Percentiles rank a stretch among this genome's conserved stretches.
phyloP scores from a whole-genome alignment of 2,329 filamentous ascomycete genomes.

The Aspergillus persii region DNA sequence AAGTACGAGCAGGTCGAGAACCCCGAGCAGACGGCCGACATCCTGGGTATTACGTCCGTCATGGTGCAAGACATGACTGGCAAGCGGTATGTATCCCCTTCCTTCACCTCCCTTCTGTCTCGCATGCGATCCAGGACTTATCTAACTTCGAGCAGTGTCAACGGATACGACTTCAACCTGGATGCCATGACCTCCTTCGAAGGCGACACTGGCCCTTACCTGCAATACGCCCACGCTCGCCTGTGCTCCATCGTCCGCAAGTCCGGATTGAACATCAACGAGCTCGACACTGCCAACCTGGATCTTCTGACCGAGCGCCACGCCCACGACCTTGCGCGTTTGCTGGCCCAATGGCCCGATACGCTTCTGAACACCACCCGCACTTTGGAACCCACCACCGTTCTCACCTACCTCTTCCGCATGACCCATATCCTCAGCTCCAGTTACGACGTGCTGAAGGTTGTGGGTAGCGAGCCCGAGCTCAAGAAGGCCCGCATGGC shows the following conservation, averaged over 20 bases:
- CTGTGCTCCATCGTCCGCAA: conserved; percentile 60
- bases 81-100: conserved; percentile 63
- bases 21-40: conserved; percentile 78
- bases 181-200: conserved; percentile 65
- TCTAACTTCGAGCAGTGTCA: conserved; percentile 50
- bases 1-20: conserved; percentile 91
- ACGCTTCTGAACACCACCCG: conserved; percentile 62
- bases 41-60: conserved; percentile 85
- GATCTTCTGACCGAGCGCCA: conserved; percentile 61
- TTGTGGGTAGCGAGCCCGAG: conserved; percentile 58
- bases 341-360: conserved; percentile 64
- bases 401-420: conserved; percentile 67
- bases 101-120: too few species aligned
- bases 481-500: conserved; percentile 60
- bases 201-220: conserved; percentile 64
- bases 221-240: conserved; percentile 63
- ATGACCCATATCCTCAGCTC: conserved; percentile 62
- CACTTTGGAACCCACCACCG: conserved; percentile 64
- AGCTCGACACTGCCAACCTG: conserved; percentile 56
- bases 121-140: conserved; percentile 42
- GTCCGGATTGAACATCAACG: conserved; percentile 46
- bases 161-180: conserved; percentile 65
- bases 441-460: conserved; percentile 62
- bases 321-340: conserved; percentile 59
- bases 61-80: conserved; percentile 99